Evolutionary conservation across 495 filamentous ascomycete species (phyloP).

Genomic region (Barbatosphaeria neglecta): DNA sequence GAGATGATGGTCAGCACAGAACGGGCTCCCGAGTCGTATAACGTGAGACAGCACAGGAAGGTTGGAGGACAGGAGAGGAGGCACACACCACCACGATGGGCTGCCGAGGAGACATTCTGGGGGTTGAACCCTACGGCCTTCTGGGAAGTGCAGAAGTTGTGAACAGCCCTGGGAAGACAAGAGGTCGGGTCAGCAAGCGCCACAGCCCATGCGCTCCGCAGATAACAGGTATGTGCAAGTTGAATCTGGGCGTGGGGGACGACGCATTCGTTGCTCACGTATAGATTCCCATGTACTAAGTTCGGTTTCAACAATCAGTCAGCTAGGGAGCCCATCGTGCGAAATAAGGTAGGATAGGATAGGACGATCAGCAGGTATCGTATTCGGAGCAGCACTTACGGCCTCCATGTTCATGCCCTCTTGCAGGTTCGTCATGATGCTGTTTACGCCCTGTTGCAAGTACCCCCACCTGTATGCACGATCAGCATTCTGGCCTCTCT

Average conservation of each 20-base stretch:
- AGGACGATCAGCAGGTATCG: no score
- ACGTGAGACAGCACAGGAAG: background rate
- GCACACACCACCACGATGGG: constrained; percentile 68
- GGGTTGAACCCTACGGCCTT: constrained; percentile 53
- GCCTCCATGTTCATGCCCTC: constrained; percentile 86
- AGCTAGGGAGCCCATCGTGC: no score
- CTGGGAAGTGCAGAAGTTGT: constrained; percentile 98
- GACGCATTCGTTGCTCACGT: no score
- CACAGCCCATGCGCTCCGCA: no score
- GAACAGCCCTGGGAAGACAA: constrained; percentile 60
- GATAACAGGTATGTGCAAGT: no score
- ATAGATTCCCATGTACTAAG: constrained; percentile 95
- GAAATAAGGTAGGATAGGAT: no score
- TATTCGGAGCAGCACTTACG: constrained; percentile 35
- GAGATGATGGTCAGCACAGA: constrained; percentile 8
- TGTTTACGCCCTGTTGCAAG: constrained; percentile 73
- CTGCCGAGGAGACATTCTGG: constrained; percentile 27
- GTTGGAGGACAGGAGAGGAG: background rate
- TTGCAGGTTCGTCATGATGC: constrained; percentile 85
- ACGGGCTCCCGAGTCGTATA: no score
- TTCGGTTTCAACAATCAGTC: constrained; percentile 5
- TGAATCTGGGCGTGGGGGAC: no score
- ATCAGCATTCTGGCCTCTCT: constrained; percentile 11
- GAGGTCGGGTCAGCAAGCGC: no score
- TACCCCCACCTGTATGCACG: constrained; percentile 61